Percentiles rank a stretch among this genome's conserved stretches.
Evolutionary conservation across 495 filamentous ascomycete genomes (phyloP).

Genomic region (Aspergillus sclerotiicarbonarius): DNA sequence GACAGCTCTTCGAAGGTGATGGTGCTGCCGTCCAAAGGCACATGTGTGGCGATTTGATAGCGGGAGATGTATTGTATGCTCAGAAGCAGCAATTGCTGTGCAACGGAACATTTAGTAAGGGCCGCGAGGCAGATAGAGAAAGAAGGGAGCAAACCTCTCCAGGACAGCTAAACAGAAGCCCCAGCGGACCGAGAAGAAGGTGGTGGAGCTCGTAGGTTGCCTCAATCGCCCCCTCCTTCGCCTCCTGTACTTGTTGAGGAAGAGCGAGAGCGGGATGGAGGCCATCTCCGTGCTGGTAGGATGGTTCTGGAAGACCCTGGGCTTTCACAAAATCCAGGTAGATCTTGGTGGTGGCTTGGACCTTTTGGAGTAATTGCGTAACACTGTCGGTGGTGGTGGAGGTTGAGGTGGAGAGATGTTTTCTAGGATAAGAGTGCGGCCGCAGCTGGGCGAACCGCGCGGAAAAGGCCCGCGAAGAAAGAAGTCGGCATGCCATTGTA

Average conservation of each 20-base stretch:
- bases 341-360: not conserved
- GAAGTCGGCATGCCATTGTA: not conserved
- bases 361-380: not conserved
- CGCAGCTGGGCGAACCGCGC: not conserved
- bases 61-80: constrained; percentile 6
- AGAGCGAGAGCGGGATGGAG: not conserved
- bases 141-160: not conserved
- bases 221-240: not conserved
- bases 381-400: not conserved
- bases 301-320: not conserved
- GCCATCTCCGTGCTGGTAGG: not conserved
- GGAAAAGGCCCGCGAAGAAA: not conserved
- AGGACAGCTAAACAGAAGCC: not conserved
- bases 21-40: not conserved
- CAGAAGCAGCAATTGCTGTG: constrained; percentile 2
- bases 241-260: not conserved
- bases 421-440: not conserved
- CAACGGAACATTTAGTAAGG: not conserved
- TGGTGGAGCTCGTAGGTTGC: not conserved
- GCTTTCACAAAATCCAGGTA: not conserved
- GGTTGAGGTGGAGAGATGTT: not conserved
- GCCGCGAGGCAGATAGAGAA: not conserved
- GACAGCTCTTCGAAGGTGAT: constrained; percentile 4
- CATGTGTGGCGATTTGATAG: not conserved
- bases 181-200: not conserved